phyloP scores from a whole-genome alignment of 2,329 filamentous ascomycete species.

The Paecilomyces niveus region DNA sequence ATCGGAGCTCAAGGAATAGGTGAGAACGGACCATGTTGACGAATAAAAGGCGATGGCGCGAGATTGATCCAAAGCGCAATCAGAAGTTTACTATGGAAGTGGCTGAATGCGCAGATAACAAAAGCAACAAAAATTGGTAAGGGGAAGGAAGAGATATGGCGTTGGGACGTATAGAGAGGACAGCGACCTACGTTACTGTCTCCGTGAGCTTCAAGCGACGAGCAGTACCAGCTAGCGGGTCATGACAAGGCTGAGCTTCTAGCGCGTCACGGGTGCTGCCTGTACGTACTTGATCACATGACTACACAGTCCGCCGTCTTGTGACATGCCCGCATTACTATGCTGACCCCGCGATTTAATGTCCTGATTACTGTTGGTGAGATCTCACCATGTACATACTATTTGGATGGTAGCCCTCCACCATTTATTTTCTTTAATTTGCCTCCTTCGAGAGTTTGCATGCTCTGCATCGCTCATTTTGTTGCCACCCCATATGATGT shows the following conservation, averaged over 20 bases:
- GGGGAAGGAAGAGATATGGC: slow-evolving; percentile 13
- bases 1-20: background rate
- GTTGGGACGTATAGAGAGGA: background rate
- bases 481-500: slow-evolving; percentile 4
- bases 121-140: slow-evolving; percentile 7
- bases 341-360: background rate
- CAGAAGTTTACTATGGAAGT: background rate
- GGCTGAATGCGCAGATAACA: background rate
- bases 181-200: slow-evolving; percentile 14
- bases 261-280: slow-evolving; percentile 21
- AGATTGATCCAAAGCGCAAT: slow-evolving; percentile 11
- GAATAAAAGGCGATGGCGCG: background rate
- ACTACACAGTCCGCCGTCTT: background rate
- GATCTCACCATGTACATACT: background rate
- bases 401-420: background rate
- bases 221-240: slow-evolving; percentile 6
- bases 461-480: background rate
- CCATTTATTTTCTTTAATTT: background rate
- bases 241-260: slow-evolving; percentile 11
- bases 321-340: background rate
- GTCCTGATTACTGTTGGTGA: background rate
- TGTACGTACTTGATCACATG: background rate
- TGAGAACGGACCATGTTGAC: slow-evolving; percentile 6
- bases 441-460: background rate
- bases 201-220: slow-evolving; percentile 1